Percentiles rank a stretch among this genome's conserved stretches.
Conservation (phyloP, 1,284 basidiomycete species). For the Moesziomyces globuligerus region DNA sequence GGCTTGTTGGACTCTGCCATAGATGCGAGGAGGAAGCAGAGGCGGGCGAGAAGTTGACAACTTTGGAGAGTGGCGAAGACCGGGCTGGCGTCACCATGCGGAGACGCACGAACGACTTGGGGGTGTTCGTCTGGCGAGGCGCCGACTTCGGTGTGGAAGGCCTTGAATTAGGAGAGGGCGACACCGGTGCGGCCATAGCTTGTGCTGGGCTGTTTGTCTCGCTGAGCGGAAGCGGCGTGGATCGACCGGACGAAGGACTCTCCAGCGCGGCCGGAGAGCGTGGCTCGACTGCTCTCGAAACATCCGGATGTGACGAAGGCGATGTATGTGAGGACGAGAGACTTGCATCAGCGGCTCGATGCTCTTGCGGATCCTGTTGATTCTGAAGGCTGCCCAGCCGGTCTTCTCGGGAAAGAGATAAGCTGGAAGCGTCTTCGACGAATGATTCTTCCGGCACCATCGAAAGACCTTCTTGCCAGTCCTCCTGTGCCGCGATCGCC, state of each 20-base stretch:
- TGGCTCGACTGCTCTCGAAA: too few relatives aligned
- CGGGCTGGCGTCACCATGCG: conserved; percentile 23
- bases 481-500: not conserved
- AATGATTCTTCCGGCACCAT: conserved; percentile 35
- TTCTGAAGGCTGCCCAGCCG: not conserved
- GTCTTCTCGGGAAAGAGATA: conserved; percentile 1
- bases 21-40: conserved; percentile 7
- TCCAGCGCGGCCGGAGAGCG: too few relatives aligned
- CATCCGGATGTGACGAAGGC: too few relatives aligned
- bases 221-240: too few relatives aligned
- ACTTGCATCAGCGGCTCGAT: too few relatives aligned
- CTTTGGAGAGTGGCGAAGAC: conserved; percentile 31
- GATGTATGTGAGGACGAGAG: too few relatives aligned
- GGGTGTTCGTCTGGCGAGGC: conserved; percentile 7
- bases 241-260: too few relatives aligned
- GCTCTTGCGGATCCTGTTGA: too few relatives aligned
- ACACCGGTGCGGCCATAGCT: too few relatives aligned
- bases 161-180: not conserved
- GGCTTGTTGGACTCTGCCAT: conserved; percentile 27
- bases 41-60: conserved; percentile 28
- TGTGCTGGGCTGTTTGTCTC: too few relatives aligned
- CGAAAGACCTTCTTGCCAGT: conserved; percentile 32
- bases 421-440: conserved; percentile 14
- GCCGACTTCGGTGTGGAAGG: conserved; percentile 7
- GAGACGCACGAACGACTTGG: conserved; percentile 21